These are phyloP conservation scores for Anacardium occidentale DNA, from an alignment of 345 rosid species.

Conservation along the genomic window DNA sequence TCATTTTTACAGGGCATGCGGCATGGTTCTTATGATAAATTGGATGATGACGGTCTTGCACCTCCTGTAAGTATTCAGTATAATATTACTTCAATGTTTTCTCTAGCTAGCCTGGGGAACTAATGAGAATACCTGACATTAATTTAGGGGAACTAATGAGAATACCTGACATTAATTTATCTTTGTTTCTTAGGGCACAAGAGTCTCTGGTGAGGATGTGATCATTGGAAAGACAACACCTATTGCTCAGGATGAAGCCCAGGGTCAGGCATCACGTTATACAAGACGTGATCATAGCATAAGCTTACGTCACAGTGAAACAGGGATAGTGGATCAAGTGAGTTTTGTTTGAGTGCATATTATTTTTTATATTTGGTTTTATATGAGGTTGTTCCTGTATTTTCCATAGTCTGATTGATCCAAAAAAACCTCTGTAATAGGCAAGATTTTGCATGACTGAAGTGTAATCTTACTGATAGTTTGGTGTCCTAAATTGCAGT, in stretches of 20 bases:
- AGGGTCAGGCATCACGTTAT: conserved; percentile 78
- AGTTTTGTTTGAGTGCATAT: conserved; percentile 13
- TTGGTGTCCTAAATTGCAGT: not conserved
- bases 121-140: conserved; percentile 3
- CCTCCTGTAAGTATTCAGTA: conserved; percentile 71
- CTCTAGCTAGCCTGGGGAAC: not conserved
- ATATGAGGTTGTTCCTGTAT: not conserved
- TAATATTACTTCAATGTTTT: not conserved
- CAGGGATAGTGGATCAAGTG: conserved; percentile 98
- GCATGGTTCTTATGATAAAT: conserved; percentile 94
- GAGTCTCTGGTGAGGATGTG: conserved; percentile 97
- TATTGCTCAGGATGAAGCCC: conserved; percentile 84
- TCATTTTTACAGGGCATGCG: conserved; percentile 78
- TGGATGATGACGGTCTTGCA: conserved; percentile 98
- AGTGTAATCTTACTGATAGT: conserved; percentile 2
- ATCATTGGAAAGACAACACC: conserved; percentile 97
- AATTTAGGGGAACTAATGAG: not conserved
- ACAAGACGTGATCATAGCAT: conserved; percentile 92
- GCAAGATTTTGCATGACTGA: not conserved
- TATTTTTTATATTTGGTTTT: not conserved
- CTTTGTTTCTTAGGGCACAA: conserved; percentile 60
- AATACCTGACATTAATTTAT: conserved; percentile 3
- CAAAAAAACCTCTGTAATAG: not conserved
- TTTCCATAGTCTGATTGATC: not conserved
- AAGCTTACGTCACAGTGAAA: conserved; percentile 94